These are phyloP conservation scores for Pleurotus djamor DNA, from an alignment of 768 basidiomycete genomes.

Conservation along the genomic window DNA sequence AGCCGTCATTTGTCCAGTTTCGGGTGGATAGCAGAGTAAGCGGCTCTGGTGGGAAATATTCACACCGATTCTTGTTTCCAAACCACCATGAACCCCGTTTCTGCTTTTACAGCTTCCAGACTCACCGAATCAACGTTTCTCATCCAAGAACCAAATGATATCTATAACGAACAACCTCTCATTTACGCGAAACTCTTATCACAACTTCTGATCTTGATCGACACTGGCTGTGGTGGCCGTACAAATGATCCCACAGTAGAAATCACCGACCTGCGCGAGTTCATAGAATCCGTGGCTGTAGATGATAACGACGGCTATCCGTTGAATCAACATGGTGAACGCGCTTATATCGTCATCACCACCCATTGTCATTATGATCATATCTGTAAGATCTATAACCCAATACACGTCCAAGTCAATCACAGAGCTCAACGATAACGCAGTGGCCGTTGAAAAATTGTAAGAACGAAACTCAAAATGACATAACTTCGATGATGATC, in stretches of 20 bases:
- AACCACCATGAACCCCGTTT: constrained; percentile 1
- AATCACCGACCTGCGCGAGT: constrained; percentile 42
- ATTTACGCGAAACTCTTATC: constrained; percentile 49
- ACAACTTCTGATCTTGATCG: constrained; percentile 42
- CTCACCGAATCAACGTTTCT: constrained; percentile 32
- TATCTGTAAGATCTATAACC: constrained; percentile 41
- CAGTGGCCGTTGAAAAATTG: constrained; percentile 53
- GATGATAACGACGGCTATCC: constrained; percentile 38
- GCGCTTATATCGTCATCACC: constrained; percentile 45
- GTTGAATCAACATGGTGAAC: constrained; percentile 37
- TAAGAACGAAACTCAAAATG: constrained; percentile 14
- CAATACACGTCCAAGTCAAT: not conserved
- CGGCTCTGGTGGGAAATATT: constrained; percentile 7
- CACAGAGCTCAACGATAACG: not conserved
- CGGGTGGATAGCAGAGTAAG: constrained; percentile 54
- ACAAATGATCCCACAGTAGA: constrained; percentile 35
- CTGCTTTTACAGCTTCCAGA: constrained; percentile 26
- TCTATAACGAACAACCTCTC: constrained; percentile 50
- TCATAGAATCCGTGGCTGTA: constrained; percentile 44
- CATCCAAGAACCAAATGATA: constrained; percentile 48
- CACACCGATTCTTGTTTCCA: not conserved
- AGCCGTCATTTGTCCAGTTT: constrained; percentile 79
- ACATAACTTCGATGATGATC: no score
- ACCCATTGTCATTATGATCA: constrained; percentile 62
- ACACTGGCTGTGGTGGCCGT: constrained; percentile 54